Evolutionary conservation across 257 asterid species (phyloP).

Genomic region (Handroanthus guayacan): DNA sequence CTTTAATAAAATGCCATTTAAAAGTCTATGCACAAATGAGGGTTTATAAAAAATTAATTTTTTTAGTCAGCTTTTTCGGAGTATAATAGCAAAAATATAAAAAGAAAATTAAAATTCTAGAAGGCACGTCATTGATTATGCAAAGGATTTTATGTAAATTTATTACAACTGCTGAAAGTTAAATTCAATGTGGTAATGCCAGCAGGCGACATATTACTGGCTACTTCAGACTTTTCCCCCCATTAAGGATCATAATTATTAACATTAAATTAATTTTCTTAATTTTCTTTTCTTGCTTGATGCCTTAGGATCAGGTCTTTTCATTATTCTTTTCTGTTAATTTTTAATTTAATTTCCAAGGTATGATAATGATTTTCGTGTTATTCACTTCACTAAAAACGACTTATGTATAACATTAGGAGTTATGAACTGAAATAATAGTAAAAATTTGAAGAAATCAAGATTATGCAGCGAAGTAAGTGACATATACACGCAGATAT

Average conservation of each 20-base stretch:
- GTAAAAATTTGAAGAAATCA: not conserved
- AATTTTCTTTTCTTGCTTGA: not conserved
- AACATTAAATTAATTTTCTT: too few species aligned
- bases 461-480: not conserved
- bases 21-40: too few species aligned
- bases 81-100: too few species aligned
- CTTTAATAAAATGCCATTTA: too few species aligned
- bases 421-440: not conserved
- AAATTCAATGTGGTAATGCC: not conserved
- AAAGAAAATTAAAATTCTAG: not conserved
- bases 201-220: not conserved
- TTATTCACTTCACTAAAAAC: not conserved
- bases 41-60: too few species aligned
- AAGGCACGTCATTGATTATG: slow-evolving; percentile 28
- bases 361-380: not conserved
- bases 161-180: slow-evolving; percentile 18
- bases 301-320: not conserved
- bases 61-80: too few species aligned
- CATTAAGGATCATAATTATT: not conserved
- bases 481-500: not conserved
- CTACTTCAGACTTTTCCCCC: not conserved
- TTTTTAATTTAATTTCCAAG: not conserved
- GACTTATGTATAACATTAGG: not conserved
- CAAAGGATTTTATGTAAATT: slow-evolving; percentile 4
- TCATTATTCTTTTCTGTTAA: not conserved